A percentile compares a stretch with the other conserved stretches of the same genome.
Conservation (phyloP, 306 rosid genomes). For the Cicer yamashitae region DNA sequence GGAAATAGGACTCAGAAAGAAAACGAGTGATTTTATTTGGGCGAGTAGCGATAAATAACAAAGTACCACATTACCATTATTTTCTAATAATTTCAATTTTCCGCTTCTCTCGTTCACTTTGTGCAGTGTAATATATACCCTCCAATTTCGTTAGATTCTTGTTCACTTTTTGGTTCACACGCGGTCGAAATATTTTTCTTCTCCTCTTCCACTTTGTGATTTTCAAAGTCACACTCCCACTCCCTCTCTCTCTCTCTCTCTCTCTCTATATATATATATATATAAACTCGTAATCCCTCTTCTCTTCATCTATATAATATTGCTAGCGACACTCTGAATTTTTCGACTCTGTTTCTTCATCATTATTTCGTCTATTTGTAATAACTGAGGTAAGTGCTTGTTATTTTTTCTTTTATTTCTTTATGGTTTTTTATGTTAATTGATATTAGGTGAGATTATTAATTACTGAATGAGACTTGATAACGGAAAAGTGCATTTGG, state of each 20-base stretch:
- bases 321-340: constrained; percentile 37
- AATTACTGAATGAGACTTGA: too few species aligned
- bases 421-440: background rate
- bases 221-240: constrained; percentile 42
- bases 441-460: too few species aligned
- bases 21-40: background rate
- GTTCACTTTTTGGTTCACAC: constrained; percentile 31
- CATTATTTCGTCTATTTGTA: constrained; percentile 21
- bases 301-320: background rate
- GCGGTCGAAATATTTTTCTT: background rate
- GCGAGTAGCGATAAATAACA: background rate
- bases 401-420: constrained; percentile 20
- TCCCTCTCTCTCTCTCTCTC: background rate
- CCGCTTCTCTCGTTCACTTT: background rate
- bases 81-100: background rate
- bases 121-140: constrained; percentile 55
- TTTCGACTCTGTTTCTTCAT: background rate
- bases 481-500: too few species aligned
- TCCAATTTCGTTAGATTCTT: constrained; percentile 38
- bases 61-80: background rate
- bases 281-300: constrained; percentile 3
- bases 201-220: constrained; percentile 36
- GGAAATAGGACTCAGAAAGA: background rate
- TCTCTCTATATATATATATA: constrained; percentile 1
- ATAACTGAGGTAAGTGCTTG: constrained; percentile 4